phyloP scores from a whole-genome alignment of 768 basidiomycete genomes.

The Boletus pseudo-olivaceus region DNA sequence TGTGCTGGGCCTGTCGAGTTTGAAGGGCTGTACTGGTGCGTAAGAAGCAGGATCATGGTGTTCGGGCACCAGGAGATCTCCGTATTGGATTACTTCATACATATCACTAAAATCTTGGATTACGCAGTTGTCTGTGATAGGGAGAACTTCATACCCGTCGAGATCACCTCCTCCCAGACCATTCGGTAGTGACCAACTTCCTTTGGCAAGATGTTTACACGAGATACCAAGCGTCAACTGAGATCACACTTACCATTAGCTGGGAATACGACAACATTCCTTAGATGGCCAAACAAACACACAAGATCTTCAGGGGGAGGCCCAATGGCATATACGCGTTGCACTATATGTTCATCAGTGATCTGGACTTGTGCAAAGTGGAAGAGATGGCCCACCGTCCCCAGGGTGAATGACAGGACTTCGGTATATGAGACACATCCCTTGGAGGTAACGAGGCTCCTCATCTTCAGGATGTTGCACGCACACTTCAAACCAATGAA shows the following conservation, averaged over 20 bases:
- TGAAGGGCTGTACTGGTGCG: constrained; percentile 32
- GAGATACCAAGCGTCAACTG: neutral
- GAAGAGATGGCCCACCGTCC: constrained; percentile 46
- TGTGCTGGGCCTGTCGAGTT: constrained; percentile 45
- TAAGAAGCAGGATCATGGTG: constrained; percentile 54
- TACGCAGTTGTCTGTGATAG: neutral
- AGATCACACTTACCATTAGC: constrained; percentile 46
- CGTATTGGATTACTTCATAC: constrained; percentile 59
- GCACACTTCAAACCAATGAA: constrained; percentile 42
- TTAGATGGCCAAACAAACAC: constrained; percentile 58
- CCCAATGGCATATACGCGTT: constrained; percentile 69
- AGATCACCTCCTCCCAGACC: constrained; percentile 73
- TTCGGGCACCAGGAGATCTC: constrained; percentile 50
- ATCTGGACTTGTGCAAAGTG: no score
- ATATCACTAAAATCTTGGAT: constrained; percentile 45
- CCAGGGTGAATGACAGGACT: constrained; percentile 77
- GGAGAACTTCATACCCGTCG: constrained; percentile 52
- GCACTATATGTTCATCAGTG: constrained; percentile 41
- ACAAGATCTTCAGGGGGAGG: constrained; percentile 53
- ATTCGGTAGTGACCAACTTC: constrained; percentile 60
- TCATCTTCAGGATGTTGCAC: constrained; percentile 49
- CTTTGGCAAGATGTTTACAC: constrained; percentile 30
- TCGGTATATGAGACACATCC: constrained; percentile 60
- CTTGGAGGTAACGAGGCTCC: constrained; percentile 54
- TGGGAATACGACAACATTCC: constrained; percentile 71